phyloP scores from a whole-genome alignment of 805 yeast genomes.

The Maudiozyma barnettii region DNA sequence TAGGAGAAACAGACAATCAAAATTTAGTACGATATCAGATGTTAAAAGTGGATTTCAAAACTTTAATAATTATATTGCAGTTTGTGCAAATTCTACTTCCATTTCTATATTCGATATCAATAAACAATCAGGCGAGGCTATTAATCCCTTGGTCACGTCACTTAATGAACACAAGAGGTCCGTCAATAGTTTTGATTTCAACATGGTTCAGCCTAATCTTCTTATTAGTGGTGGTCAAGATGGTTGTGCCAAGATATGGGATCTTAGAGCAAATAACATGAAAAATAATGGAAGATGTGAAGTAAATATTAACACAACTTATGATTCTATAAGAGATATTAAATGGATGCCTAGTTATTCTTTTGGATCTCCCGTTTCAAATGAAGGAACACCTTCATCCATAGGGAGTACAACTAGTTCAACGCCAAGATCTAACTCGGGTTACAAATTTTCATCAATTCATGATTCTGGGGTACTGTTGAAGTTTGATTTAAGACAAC shows the following conservation, averaged over 20 bases:
- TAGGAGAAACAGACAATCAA: slow-evolving; percentile 17
- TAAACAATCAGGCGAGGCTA: slow-evolving; percentile 10
- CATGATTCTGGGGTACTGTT: slow-evolving; percentile 86
- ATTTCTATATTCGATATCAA: slow-evolving; percentile 28
- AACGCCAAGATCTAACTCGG: slow-evolving; percentile 22
- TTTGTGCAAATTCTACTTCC: slow-evolving; percentile 27
- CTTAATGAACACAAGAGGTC: slow-evolving; percentile 29
- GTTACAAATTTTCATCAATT: slow-evolving; percentile 58
- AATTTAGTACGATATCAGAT: slow-evolving; percentile 28
- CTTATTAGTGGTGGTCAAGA: slow-evolving; percentile 67
- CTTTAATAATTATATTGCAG: slow-evolving; percentile 23
- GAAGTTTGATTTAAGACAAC: slow-evolving; percentile 75
- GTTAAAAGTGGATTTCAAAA: slow-evolving; percentile 28
- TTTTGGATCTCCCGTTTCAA: slow-evolving; percentile 12
- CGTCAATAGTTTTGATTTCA: slow-evolving; percentile 29
- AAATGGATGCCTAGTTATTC: slow-evolving; percentile 38
- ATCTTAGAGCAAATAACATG: slow-evolving; percentile 40
- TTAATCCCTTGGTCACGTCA: slow-evolving; percentile 17
- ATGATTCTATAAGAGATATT: slow-evolving; percentile 60
- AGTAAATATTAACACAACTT: slow-evolving; percentile 37
- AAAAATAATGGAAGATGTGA: slow-evolving; percentile 21
- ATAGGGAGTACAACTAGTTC: neutral
- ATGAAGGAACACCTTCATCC: slow-evolving; percentile 4
- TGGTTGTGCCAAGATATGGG: slow-evolving; percentile 72
- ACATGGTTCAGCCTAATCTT: slow-evolving; percentile 29